Evolutionary conservation across 805 yeast genomes (phyloP).

Genomic region (Suhomyces tanzawaensis): DNA sequence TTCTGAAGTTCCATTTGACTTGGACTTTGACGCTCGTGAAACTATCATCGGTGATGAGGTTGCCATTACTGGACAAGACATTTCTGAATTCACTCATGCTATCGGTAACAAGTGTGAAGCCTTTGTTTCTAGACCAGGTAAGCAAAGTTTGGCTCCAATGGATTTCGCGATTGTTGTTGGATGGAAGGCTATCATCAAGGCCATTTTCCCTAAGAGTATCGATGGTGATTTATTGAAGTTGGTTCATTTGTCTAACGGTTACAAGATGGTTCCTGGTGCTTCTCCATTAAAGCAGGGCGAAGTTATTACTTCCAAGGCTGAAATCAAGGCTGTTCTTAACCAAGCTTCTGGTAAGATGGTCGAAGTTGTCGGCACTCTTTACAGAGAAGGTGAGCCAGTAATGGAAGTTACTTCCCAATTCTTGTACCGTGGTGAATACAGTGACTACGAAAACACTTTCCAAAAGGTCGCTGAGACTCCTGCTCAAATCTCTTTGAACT

Average conservation of each 20-base stretch:
- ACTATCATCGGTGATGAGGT: conserved; percentile 68
- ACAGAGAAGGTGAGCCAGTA: conserved; percentile 73
- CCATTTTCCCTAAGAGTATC: conserved; percentile 94
- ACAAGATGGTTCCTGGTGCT: conserved; percentile 90
- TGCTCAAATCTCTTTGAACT: conserved; percentile 66
- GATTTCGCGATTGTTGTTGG: conserved; percentile 98
- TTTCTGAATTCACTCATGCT: conserved; percentile 93
- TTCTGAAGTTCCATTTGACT: conserved; percentile 52
- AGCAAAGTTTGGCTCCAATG: conserved; percentile 91
- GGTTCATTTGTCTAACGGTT: conserved; percentile 94
- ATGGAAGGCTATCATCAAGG: conserved; percentile 96
- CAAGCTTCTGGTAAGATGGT: conserved; percentile 93
- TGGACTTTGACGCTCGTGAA: conserved; percentile 68
- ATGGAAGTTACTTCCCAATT: conserved; percentile 94
- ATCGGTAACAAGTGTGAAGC: conserved; percentile 97
- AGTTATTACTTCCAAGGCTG: conserved; percentile 76
- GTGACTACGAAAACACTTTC: conserved; percentile 89
- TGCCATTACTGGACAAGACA: conserved; percentile 69
- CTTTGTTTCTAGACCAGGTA: conserved; percentile 83
- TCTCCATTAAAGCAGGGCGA: conserved; percentile 87
- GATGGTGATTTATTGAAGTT: conserved; percentile 94
- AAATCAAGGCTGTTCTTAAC: conserved; percentile 83
- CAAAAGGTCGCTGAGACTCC: conserved; percentile 85
- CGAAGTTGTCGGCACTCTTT: conserved; percentile 87
- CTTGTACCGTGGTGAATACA: conserved; percentile 92